phyloP scores from a whole-genome alignment of 768 basidiomycete species.

The Cubamyces sp. region DNA sequence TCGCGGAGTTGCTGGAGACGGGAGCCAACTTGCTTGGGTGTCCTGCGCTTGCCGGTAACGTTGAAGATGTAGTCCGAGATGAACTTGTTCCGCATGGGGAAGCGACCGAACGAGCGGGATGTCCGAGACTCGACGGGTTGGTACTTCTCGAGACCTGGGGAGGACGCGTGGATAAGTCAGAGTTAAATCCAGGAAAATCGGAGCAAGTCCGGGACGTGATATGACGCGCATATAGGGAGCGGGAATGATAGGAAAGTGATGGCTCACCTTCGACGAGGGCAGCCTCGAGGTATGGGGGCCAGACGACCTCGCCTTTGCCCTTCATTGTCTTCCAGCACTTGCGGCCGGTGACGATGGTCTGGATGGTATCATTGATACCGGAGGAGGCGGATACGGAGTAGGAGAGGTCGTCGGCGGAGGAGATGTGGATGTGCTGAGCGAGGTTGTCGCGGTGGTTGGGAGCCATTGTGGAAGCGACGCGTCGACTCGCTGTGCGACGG shows the following conservation, averaged over 20 bases:
- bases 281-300: slow-evolving; percentile 82
- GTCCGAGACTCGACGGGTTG: slow-evolving; percentile 36
- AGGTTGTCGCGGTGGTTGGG: slow-evolving; percentile 27
- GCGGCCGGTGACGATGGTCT: slow-evolving; percentile 37
- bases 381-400: slow-evolving; percentile 31
- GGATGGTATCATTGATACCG: slow-evolving; percentile 35
- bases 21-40: slow-evolving; percentile 81
- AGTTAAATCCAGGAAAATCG: background rate
- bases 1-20: slow-evolving; percentile 81
- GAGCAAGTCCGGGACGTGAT: background rate
- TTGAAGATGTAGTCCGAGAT: slow-evolving; percentile 66
- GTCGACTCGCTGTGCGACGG: slow-evolving; percentile 18
- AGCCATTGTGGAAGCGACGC: slow-evolving; percentile 20
- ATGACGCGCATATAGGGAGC: slow-evolving; percentile 13
- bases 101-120: slow-evolving; percentile 33
- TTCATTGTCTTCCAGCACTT: slow-evolving; percentile 72
- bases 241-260: background rate
- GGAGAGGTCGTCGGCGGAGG: slow-evolving; percentile 36
- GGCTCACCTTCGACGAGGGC: slow-evolving; percentile 70
- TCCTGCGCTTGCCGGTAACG: slow-evolving; percentile 70
- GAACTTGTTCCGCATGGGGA: slow-evolving; percentile 40
- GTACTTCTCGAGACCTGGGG: slow-evolving; percentile 35
- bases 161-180: slow-evolving; percentile 6
- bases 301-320: slow-evolving; percentile 75
- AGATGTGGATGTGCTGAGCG: slow-evolving; percentile 35